phyloP scores from a whole-genome alignment of 1,284 basidiomycete species.

The Fomitopsis pinicola region DNA sequence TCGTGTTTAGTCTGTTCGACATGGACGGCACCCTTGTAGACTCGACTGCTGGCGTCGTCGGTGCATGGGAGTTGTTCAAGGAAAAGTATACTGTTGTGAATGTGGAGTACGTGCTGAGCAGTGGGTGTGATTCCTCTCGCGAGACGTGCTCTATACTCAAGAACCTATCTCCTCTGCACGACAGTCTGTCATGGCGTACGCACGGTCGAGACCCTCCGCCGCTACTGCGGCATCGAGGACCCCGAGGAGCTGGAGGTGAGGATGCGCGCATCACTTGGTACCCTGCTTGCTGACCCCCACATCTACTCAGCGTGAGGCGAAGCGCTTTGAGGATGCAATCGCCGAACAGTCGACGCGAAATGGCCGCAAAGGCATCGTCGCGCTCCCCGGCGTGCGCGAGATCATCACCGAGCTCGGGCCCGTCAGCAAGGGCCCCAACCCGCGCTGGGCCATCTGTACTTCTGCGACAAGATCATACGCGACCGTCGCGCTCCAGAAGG shows the following conservation, averaged over 20 bases:
- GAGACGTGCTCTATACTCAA: not conserved
- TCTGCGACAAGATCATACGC: constrained; percentile 63
- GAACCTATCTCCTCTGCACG: not conserved
- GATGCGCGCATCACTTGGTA: not conserved
- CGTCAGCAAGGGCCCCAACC: constrained; percentile 41
- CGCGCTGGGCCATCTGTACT: constrained; percentile 66
- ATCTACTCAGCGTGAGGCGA: constrained; percentile 49
- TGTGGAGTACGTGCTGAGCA: constrained; percentile 56
- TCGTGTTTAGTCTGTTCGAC: constrained; percentile 55
- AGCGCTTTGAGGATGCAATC: constrained; percentile 66
- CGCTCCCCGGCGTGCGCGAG: constrained; percentile 55
- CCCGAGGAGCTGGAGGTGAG: constrained; percentile 62
- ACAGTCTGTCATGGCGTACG: constrained; percentile 77
- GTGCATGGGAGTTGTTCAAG: constrained; percentile 68
- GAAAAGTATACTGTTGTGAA: constrained; percentile 61
- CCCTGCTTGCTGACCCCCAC: not conserved
- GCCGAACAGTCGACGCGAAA: constrained; percentile 48
- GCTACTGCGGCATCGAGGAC: constrained; percentile 67
- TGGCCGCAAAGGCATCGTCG: constrained; percentile 54
- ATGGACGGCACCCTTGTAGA: constrained; percentile 80
- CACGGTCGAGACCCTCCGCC: constrained; percentile 74
- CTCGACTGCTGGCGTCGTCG: constrained; percentile 68
- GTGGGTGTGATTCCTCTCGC: constrained; percentile 31
- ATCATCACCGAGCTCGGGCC: constrained; percentile 51
- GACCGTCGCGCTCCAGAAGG: constrained; percentile 45